phyloP scores from a whole-genome alignment of 176 grass and related monocot genomes.

The Zea mays region DNA sequence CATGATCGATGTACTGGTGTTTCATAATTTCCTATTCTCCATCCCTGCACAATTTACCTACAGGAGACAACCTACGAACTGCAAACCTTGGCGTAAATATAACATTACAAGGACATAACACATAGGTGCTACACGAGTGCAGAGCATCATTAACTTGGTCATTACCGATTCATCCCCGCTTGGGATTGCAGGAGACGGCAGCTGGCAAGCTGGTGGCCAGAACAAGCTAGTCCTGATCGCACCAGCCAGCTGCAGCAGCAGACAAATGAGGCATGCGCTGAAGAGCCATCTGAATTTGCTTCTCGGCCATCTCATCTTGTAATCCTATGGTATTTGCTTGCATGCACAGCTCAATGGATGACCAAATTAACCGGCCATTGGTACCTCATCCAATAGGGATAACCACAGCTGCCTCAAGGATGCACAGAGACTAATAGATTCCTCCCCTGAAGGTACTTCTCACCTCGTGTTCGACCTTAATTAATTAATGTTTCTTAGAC shows the following conservation, averaged over 20 bases:
- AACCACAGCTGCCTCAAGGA: background rate
- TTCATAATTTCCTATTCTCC: background rate
- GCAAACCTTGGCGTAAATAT: background rate
- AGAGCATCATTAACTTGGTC: background rate
- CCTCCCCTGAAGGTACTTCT: background rate
- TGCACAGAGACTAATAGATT: background rate
- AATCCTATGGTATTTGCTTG: background rate
- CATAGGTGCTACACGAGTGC: background rate
- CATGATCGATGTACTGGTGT: background rate
- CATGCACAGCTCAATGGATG: background rate
- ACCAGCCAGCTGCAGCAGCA: constrained; percentile 44
- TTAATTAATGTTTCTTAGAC: background rate
- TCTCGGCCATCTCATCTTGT: constrained; percentile 39
- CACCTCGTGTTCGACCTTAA: background rate
- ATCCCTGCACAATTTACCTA: background rate
- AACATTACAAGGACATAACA: background rate
- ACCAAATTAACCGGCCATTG: constrained; percentile 28
- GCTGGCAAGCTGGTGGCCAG: constrained; percentile 14
- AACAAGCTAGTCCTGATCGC: constrained; percentile 41
- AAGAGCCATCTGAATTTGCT: constrained; percentile 45
- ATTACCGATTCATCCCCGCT: constrained; percentile 42
- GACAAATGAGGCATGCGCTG: constrained; percentile 39
- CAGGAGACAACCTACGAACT: background rate
- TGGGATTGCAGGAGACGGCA: background rate
- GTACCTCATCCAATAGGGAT: background rate